A percentile compares a stretch with the other conserved stretches of the same genome.
Conservation (phyloP, 73 alveolate species). For the Tetrahymena elliotti region DNA sequence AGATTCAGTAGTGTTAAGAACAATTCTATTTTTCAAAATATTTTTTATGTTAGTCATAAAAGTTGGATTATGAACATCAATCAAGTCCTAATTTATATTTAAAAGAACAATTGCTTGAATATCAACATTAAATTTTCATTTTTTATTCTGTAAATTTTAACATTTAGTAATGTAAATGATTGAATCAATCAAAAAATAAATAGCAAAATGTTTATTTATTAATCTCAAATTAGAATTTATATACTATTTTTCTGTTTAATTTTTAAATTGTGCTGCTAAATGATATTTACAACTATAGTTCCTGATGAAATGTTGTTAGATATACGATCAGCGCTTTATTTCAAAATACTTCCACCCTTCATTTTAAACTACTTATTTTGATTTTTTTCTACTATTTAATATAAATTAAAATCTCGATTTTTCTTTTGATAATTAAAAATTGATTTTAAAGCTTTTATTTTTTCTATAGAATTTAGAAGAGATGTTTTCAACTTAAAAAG, state of each 20-base stretch:
- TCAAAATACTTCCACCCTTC: neutral
- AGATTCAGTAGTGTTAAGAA: conserved; percentile 19
- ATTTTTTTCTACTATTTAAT: neutral
- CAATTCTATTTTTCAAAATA: conserved; percentile 20
- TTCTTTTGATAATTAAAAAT: neutral
- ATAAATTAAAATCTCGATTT: neutral
- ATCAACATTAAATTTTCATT: neutral
- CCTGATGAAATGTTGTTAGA: neutral
- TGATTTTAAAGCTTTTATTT: neutral
- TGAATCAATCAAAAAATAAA: neutral
- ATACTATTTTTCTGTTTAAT: neutral
- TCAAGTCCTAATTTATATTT: neutral
- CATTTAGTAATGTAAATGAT: too few species aligned
- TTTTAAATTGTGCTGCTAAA: neutral
- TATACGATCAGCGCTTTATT: neutral
- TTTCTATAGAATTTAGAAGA: neutral
- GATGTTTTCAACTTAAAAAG: neutral
- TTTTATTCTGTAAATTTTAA: too few species aligned
- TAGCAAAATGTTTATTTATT: neutral
- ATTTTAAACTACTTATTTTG: neutral
- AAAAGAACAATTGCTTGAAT: neutral
- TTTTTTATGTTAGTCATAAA: neutral
- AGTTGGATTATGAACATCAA: neutral
- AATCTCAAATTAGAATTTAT: neutral
- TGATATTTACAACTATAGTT: neutral